Evolutionary conservation across 225 moss, liverwort and hornwort species (phyloP), one percentile per base, ranked within the genome.

Genomic region (Pleurozium schreberi): DNA sequence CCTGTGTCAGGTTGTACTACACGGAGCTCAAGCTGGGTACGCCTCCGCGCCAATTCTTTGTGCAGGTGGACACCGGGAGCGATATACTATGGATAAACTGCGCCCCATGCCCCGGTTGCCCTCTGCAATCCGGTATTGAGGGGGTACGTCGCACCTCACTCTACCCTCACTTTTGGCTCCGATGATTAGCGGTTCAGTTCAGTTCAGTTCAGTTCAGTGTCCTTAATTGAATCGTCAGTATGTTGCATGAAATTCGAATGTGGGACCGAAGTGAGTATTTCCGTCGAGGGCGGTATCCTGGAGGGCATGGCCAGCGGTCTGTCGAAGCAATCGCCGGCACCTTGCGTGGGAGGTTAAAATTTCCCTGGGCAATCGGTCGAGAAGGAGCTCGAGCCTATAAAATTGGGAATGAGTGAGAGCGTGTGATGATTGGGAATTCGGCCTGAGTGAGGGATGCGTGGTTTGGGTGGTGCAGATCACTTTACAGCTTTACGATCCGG

Each of bases 11-110:
- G 90, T 94, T 98, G 91, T 98, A 98, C 80, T 98, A 91, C 83
- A 96, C 98, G 61, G 80, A 90, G 83, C 93, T 98, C 82, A 57
- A 82, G 55, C 86, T 98, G 60, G 98, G 98, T 59, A 94, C 95
- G 40, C 98, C 98, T 75, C 68, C 94, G 18, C 89, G 91, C 71
- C 68, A 86, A 17, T 98, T 91, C 75, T 94, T 88, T 85, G 97
- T 98, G 86, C 98, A 97, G 93, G 93, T 98, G 75, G 98, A 98
- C 82, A 96, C 98, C 66, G 98, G 98, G 66, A 98, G 98, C 87
- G 95, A 98, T 92, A 86, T 96, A 22, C 42, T 96, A 61, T 98
- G 98, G 98, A 75, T 98, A n/a, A 94, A 96, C 75, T 98, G 98
- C 89, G 63, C 80, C 16, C 96, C 98, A 86, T 98, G 98, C 85